Evolutionary conservation across 2,329 filamentous ascomycete genomes (phyloP).

Genomic region (Rhexocercosporidium sp.): DNA sequence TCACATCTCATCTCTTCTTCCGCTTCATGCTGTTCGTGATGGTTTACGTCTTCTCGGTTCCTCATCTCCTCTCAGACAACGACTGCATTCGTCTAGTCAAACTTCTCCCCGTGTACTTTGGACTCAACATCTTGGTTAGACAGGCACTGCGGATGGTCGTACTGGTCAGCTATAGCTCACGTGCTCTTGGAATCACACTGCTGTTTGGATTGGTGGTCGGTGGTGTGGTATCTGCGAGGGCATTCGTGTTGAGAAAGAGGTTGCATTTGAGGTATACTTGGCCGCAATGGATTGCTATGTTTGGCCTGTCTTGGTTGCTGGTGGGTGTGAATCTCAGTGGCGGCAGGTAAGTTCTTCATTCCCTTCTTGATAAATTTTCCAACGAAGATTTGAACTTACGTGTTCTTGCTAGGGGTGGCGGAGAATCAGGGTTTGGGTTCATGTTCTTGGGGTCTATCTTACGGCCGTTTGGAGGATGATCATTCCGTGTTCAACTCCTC

Average conservation of each 20-base stretch:
- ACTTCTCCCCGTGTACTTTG: neutral
- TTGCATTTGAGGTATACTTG: conserved; percentile 4
- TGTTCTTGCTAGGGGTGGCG: neutral
- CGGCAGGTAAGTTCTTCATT: neutral
- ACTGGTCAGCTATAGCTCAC: conserved; percentile 2
- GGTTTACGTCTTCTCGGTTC: conserved; percentile 3
- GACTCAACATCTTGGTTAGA: conserved; percentile 1
- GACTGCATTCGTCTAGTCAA: conserved; percentile 7
- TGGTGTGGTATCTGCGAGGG: neutral
- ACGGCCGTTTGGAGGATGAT: neutral
- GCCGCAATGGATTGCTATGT: conserved; percentile 7
- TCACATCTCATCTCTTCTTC: neutral
- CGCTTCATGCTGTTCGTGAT: conserved; percentile 6
- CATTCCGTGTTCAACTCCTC: neutral
- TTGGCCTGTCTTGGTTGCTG: conserved; percentile 7
- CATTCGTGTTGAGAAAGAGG: neutral
- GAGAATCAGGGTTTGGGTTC: neutral
- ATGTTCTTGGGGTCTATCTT: neutral
- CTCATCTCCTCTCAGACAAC: neutral
- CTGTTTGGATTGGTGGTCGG: neutral
- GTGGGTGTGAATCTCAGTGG: neutral
- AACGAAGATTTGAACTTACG: neutral
- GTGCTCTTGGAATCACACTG: neutral
- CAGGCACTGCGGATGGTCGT: neutral
- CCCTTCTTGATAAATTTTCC: too few relatives aligned